Evolutionary conservation across 2,329 filamentous ascomycete species (phyloP).

Genomic region (Trichoderma arundinaceum): DNA sequence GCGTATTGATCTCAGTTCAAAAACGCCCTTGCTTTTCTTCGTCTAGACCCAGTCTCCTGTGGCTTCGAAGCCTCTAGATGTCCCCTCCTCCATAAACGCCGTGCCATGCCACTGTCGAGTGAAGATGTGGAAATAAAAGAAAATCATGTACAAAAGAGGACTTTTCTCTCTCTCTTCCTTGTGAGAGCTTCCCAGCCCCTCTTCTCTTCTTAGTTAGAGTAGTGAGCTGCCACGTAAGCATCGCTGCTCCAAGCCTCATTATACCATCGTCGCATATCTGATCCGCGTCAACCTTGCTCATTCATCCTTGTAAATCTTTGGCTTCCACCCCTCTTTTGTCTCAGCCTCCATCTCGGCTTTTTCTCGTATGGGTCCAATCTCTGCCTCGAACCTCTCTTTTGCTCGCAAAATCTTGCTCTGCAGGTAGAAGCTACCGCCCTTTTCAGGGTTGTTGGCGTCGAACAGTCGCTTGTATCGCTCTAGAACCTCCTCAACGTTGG

Average conservation of each 20-base stretch:
- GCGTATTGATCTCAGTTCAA: constrained; percentile 25
- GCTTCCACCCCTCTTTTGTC: constrained; percentile 85
- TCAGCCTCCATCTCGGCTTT: constrained; percentile 77
- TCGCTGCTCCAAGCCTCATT: constrained; percentile 8
- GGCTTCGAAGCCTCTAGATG: constrained; percentile 40
- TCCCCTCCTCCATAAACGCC: constrained; percentile 50
- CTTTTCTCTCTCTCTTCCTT: background rate
- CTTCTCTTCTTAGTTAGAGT: constrained; percentile 2
- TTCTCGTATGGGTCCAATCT: constrained; percentile 74
- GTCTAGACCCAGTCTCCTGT: constrained; percentile 40
- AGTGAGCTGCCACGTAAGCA: constrained; percentile 11
- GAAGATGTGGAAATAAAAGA: constrained; percentile 53
- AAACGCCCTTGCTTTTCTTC: constrained; percentile 28
- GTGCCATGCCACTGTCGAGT: constrained; percentile 60
- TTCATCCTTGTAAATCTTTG: constrained; percentile 91
- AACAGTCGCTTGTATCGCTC: constrained; percentile 93
- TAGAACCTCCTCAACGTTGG: constrained; percentile 79
- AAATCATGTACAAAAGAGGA: constrained; percentile 39
- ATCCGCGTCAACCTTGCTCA: constrained; percentile 20
- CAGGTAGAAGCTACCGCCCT: constrained; percentile 96
- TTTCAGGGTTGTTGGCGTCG: constrained; percentile 91
- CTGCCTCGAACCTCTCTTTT: constrained; percentile 87
- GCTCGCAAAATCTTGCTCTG: constrained; percentile 96
- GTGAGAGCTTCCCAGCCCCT: background rate
- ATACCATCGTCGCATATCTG: constrained; percentile 19